These are phyloP conservation scores for Cyamopsis tetragonoloba DNA, from an alignment of 306 rosid genomes.

Conservation along the genomic window DNA sequence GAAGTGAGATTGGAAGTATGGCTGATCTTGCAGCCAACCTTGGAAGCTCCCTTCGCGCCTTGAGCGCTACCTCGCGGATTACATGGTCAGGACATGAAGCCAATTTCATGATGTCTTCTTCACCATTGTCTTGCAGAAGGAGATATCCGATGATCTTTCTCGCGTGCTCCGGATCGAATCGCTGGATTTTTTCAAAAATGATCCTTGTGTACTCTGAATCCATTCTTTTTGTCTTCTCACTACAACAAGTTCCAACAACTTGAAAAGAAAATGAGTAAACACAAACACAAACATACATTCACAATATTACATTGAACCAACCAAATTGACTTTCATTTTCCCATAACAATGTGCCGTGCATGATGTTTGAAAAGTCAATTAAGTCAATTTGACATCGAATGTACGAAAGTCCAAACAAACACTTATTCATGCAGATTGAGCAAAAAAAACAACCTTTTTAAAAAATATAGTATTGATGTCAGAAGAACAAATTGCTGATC, in stretches of 20 bases:
- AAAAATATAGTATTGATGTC: not conserved
- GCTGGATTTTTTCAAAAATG: conserved; percentile 44
- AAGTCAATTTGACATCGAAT: too few relatives aligned
- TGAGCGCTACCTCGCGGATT: conserved; percentile 38
- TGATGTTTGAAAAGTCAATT: too few relatives aligned
- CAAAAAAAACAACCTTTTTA: not conserved
- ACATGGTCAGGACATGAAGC: conserved; percentile 54
- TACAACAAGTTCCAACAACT: conserved; percentile 20
- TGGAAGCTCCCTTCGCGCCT: conserved; percentile 45
- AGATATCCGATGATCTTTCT: conserved; percentile 57
- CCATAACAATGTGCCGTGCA: too few relatives aligned
- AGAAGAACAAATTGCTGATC: conserved; percentile 1
- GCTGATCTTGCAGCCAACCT: conserved; percentile 20
- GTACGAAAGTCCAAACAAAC: too few relatives aligned
- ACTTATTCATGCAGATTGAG: not conserved
- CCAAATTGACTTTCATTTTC: too few relatives aligned
- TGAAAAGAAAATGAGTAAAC: not conserved
- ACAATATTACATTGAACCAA: not conserved
- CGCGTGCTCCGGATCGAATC: conserved; percentile 55
- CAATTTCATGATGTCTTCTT: conserved; percentile 44
- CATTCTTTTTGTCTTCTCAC: conserved; percentile 42
- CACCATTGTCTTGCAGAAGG: conserved; percentile 52
- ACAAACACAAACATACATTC: too few relatives aligned
- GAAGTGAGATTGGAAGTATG: conserved; percentile 29
- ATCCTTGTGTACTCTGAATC: conserved; percentile 57